Evolutionary conservation across 768 basidiomycete genomes (phyloP).

Genomic region (Boletus bicolor): DNA sequence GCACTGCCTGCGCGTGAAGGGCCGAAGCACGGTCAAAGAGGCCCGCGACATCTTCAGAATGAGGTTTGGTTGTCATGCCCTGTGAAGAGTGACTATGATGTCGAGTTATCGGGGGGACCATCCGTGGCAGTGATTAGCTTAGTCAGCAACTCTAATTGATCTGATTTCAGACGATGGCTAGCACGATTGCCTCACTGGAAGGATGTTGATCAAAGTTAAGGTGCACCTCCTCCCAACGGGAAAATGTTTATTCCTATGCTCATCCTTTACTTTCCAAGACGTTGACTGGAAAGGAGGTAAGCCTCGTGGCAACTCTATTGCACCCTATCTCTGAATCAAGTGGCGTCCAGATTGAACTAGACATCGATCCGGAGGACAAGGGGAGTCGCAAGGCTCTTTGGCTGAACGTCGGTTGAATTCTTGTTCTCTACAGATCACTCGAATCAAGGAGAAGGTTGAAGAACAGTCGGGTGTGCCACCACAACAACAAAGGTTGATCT

Average conservation of each 20-base stretch:
- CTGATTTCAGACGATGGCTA: not conserved
- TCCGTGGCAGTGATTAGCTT: not conserved
- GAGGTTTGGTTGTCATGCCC: not conserved
- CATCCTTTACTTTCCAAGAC: conserved; percentile 2
- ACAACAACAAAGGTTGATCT: conserved; percentile 92
- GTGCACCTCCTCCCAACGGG: not conserved
- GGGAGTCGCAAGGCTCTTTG: conserved; percentile 36
- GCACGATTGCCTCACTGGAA: conserved; percentile 1
- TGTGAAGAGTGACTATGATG: too few species aligned
- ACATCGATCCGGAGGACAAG: conserved; percentile 88
- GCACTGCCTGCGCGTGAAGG: conserved; percentile 44
- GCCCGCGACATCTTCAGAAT: not conserved
- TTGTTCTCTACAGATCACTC: conserved; percentile 58
- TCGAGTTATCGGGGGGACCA: too few species aligned
- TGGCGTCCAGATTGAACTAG: conserved; percentile 77
- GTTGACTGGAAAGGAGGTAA: conserved; percentile 94
- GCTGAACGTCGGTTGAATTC: not conserved
- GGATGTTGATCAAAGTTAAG: conserved; percentile 29
- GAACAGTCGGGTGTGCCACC: conserved; percentile 98
- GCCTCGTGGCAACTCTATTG: conserved; percentile 4
- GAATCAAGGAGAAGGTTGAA: conserved; percentile 97
- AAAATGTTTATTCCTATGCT: not conserved
- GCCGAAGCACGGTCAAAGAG: conserved; percentile 45
- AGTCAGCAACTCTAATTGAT: not conserved
- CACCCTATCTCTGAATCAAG: conserved; percentile 8